Percentiles rank a stretch among this genome's conserved stretches.
Evolutionary conservation across 75 land plant species (phyloP).

Genomic region (Gnetum montanum): DNA sequence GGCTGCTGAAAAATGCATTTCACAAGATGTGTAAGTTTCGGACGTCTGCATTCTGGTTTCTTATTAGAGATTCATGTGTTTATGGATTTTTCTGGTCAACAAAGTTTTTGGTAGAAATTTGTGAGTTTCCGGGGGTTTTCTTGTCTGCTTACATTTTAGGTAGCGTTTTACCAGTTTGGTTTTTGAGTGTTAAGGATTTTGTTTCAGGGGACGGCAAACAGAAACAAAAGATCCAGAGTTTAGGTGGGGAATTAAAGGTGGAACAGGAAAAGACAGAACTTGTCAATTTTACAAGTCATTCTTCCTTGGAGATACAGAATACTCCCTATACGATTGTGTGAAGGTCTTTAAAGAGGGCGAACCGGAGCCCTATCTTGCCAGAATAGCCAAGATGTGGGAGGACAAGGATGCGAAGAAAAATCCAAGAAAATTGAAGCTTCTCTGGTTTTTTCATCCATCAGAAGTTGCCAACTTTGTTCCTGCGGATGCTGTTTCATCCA

Average conservation of each 20-base stretch:
- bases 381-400: slow-evolving; percentile 63
- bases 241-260: slow-evolving; percentile 42
- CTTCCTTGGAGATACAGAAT: slow-evolving; percentile 43
- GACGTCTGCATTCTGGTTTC: too few relatives aligned
- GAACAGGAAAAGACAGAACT: slow-evolving; percentile 24
- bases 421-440: slow-evolving; percentile 38
- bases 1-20: too few relatives aligned
- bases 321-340: slow-evolving; percentile 39
- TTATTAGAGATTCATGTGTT: too few relatives aligned
- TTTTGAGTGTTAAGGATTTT: too few relatives aligned
- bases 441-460: slow-evolving; percentile 55
- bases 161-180: too few relatives aligned
- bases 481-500: slow-evolving; percentile 4
- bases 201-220: too few relatives aligned
- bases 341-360: slow-evolving; percentile 31
- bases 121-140: too few relatives aligned
- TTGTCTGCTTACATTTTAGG: too few relatives aligned
- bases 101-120: too few relatives aligned
- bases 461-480: slow-evolving; percentile 31
- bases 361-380: slow-evolving; percentile 52
- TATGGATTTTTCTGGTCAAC: too few relatives aligned
- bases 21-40: too few relatives aligned
- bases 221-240: slow-evolving; percentile 10
- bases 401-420: not conserved
- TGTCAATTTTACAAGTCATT: slow-evolving; percentile 59